Evolutionary conservation across 192 early-diverging fungal species (phyloP).

Genomic region (Gaertneriomyces semiglobifer): DNA sequence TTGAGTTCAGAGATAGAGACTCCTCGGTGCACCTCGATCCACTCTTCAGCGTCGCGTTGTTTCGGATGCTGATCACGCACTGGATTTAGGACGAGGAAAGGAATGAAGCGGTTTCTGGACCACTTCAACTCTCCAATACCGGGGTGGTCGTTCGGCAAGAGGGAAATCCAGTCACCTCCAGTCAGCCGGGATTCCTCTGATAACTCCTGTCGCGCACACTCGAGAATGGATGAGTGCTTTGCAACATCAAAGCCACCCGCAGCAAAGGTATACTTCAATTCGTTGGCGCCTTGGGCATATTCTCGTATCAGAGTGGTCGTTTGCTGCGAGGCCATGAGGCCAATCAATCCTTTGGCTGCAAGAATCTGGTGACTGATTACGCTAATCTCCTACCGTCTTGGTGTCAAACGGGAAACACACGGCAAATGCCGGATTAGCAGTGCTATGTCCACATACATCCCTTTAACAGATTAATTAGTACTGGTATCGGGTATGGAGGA

Average conservation of each 20-base stretch:
- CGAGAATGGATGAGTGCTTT: constrained; percentile 47
- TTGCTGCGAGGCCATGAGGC: constrained; percentile 37
- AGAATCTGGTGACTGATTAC: not conserved
- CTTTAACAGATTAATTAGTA: constrained; percentile 1
- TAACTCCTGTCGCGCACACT: constrained; percentile 52
- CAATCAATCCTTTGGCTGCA: not conserved
- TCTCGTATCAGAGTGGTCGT: constrained; percentile 56
- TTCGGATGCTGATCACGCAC: constrained; percentile 36
- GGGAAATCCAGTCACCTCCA: constrained; percentile 44
- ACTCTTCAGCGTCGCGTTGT: constrained; percentile 48
- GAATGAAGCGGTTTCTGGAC: constrained; percentile 57
- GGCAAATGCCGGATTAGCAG: constrained; percentile 45
- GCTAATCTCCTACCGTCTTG: constrained; percentile 30
- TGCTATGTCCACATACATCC: constrained; percentile 52
- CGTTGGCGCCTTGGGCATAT: constrained; percentile 59
- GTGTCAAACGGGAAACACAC: constrained; percentile 53
- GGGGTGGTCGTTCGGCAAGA: constrained; percentile 40
- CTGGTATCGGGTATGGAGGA: not conserved
- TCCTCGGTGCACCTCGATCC: constrained; percentile 15
- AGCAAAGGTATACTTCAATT: constrained; percentile 55
- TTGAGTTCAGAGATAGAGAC: constrained; percentile 21
- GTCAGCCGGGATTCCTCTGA: constrained; percentile 58
- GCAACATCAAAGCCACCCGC: constrained; percentile 51
- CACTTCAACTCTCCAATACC: constrained; percentile 60
- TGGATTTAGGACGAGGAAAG: constrained; percentile 52